Base-by-base conservation (phyloP, 108 stramenopile species). In the Cyclotella cryptica region DNA sequence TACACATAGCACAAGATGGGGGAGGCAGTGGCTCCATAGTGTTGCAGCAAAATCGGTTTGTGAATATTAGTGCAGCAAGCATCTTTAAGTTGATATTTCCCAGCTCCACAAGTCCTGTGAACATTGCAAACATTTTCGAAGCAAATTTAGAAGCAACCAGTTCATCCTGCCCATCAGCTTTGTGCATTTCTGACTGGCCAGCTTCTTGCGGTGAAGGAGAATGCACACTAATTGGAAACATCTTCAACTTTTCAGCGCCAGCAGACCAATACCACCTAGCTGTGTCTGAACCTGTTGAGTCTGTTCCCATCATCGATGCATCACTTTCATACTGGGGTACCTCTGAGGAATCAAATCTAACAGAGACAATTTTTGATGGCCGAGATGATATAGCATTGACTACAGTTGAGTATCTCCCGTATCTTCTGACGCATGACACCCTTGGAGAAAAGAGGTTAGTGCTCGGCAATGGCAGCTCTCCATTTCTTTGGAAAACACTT, bases 241-340 rank as follows among this genome's bases (percentile, higher is more conserved):
- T 73, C 0, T 73, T 54, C 62, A 54, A 73, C 21, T 54, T n/a
- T 63, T 47, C 49, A 11, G 30, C 62, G 11, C 41, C 45, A 49
- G 27, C 19, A 17, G 52, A 27, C 39, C 47, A 63, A 21, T 51
- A 63, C 18, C 43, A 47, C n/a, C 4, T 64, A 26, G 61, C 24
- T 47, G 45, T 73, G 21, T 28, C 21, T 43, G 30, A 63, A 73
- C 30, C 22, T 55, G 72, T 2, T 13, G 52, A 4, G 3, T 3
- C 5, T 46, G 26, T 64, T 35, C 19, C 72, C 44, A 2, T 40
- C 9, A 73, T 73, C 10, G 72, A 73, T 73, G 72, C 72, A n/a
- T 63, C 72, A 63, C 35, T 61, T 2, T 73, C 72, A 19, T 73
- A 73, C 44, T 73, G 72, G 72, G 72, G 72, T 4, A 43, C 61